phyloP scores from a whole-genome alignment of 2,329 filamentous ascomycete species.

The Fusarium illudens region DNA sequence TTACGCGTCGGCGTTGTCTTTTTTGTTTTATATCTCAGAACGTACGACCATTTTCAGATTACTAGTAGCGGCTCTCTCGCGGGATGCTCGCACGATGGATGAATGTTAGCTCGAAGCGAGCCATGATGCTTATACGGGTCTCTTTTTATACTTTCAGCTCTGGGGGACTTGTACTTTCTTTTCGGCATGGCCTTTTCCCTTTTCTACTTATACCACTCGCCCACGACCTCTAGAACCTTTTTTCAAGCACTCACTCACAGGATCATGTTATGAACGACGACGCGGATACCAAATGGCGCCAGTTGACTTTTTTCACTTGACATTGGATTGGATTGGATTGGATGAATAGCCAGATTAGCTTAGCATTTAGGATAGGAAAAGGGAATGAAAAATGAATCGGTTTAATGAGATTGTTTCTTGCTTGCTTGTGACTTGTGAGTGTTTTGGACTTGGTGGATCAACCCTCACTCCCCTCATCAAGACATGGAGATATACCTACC shows the following conservation, averaged over 20 bases:
- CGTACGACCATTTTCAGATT: slow-evolving; percentile 37
- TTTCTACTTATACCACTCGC: slow-evolving; percentile 25
- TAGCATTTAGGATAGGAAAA: slow-evolving; percentile 38
- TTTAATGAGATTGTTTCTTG: neutral
- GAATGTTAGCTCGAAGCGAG: slow-evolving; percentile 42
- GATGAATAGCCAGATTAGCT: slow-evolving; percentile 30
- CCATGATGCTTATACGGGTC: slow-evolving; percentile 32
- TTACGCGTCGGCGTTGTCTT: slow-evolving; percentile 13
- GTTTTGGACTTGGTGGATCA: too few relatives aligned
- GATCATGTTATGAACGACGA: slow-evolving; percentile 23
- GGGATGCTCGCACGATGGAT: slow-evolving; percentile 42
- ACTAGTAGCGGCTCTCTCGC: slow-evolving; percentile 41
- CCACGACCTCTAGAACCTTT: slow-evolving; percentile 31
- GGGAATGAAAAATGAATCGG: slow-evolving; percentile 22
- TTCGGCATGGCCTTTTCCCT: neutral
- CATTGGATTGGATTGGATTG: neutral
- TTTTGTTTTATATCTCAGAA: slow-evolving; percentile 28
- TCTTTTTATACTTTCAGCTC: slow-evolving; percentile 11
- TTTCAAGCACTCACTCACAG: slow-evolving; percentile 23
- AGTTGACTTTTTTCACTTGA: slow-evolving; percentile 27
- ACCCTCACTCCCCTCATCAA: too few relatives aligned
- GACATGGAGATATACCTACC: too few relatives aligned
- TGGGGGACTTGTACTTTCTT: slow-evolving; percentile 17
- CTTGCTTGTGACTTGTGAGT: neutral
- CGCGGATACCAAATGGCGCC: slow-evolving; percentile 31